Evolutionary conservation across 768 basidiomycete species (phyloP).

Genomic region (Collybia sordida): DNA sequence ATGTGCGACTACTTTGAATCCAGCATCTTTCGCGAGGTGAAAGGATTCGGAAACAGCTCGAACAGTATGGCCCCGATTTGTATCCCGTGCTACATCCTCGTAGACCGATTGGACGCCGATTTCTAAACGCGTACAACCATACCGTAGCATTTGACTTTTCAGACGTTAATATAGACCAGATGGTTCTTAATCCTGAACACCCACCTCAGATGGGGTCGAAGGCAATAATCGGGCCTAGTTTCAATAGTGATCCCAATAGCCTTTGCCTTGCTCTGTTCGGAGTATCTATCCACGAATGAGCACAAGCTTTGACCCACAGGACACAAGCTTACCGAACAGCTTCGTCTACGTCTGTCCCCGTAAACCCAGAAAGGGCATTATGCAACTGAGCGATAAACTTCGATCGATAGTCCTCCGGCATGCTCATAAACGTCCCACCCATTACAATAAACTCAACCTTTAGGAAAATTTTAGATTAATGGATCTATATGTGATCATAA

Average conservation of each 20-base stretch:
- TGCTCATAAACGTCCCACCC: slow-evolving; percentile 99
- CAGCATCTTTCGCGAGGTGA: slow-evolving; percentile 97
- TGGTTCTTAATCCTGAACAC: neutral
- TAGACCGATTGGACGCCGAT: slow-evolving; percentile 99
- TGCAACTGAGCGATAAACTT: slow-evolving; percentile 95
- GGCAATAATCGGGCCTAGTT: slow-evolving; percentile 96
- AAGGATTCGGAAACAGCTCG: slow-evolving; percentile 96
- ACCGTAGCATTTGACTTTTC: slow-evolving; percentile 95
- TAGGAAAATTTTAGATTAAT: neutral
- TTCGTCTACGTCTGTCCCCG: slow-evolving; percentile 91
- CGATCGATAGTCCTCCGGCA: slow-evolving; percentile 94
- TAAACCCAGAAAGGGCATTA: slow-evolving; percentile 94
- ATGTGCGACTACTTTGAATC: slow-evolving; percentile 99
- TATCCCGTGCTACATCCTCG: slow-evolving; percentile 98
- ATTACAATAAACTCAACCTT: slow-evolving; percentile 92
- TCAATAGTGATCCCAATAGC: slow-evolving; percentile 99
- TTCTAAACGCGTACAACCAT: slow-evolving; percentile 97
- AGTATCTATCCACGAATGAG: slow-evolving; percentile 55
- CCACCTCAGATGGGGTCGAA: slow-evolving; percentile 92
- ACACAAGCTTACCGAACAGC: slow-evolving; percentile 67
- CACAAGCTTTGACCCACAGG: neutral
- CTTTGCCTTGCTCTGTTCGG: slow-evolving; percentile 96
- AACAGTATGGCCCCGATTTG: slow-evolving; percentile 98
- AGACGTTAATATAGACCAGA: slow-evolving; percentile 2
- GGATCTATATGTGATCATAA: neutral